phyloP scores from a whole-genome alignment of 129 eudicot species.

The Pseudognaphalium luteoalbum region DNA sequence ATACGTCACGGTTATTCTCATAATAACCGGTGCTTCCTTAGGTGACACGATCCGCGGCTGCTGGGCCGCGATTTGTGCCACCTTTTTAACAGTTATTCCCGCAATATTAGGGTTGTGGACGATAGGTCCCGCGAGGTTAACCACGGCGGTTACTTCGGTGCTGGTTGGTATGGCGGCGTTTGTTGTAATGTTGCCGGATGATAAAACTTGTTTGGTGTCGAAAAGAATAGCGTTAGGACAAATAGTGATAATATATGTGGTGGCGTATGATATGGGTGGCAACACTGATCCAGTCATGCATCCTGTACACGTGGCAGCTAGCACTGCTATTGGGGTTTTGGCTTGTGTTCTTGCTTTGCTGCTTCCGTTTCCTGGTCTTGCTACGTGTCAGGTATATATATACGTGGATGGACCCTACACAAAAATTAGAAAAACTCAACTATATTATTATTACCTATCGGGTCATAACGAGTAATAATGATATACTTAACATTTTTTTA shows the following conservation, averaged over 20 bases:
- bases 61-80: conserved; percentile 62
- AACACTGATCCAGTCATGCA: conserved; percentile 68
- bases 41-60: conserved; percentile 79
- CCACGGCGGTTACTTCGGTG: conserved; percentile 39
- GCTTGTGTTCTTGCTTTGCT: conserved; percentile 76
- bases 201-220: conserved; percentile 52
- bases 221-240: conserved; percentile 90
- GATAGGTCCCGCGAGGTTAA: conserved; percentile 53
- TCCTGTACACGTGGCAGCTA: conserved; percentile 74
- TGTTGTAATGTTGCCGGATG: conserved; percentile 62
- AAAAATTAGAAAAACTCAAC: no score
- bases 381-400: conserved; percentile 73
- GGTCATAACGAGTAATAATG: no score
- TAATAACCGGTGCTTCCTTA: conserved; percentile 70
- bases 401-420: no score
- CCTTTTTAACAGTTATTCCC: conserved; percentile 56
- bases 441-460: no score
- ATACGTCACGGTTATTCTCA: conserved; percentile 66
- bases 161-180: conserved; percentile 60
- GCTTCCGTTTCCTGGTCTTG: conserved; percentile 80
- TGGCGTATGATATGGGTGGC: conserved; percentile 52
- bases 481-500: no score
- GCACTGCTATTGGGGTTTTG: conserved; percentile 81
- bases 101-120: conserved; percentile 55
- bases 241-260: conserved; percentile 71